Conservation (phyloP, 2,329 filamentous ascomycete genomes). For the Sordariomycetes sp. region DNA sequence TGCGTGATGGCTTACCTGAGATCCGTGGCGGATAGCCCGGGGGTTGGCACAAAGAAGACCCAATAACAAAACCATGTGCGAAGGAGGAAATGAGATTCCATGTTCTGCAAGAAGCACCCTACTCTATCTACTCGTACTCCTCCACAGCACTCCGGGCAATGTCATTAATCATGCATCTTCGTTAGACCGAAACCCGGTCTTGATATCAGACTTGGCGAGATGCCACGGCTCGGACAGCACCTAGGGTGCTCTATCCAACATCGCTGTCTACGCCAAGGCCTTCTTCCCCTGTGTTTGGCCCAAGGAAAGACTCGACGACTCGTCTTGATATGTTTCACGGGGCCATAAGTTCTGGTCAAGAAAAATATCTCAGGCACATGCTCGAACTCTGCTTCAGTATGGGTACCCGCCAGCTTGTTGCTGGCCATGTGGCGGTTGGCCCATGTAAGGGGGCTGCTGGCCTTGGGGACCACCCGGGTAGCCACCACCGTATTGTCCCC, state of each 20-base stretch:
- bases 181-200: not conserved
- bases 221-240: no score
- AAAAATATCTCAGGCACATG: no score
- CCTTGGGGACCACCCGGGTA: constrained; percentile 3
- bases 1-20: constrained; percentile 12
- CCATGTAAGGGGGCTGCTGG: constrained; percentile 11
- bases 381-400: not conserved
- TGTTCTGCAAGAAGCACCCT: not conserved
- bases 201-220: not conserved
- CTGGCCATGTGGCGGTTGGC: constrained; percentile 18
- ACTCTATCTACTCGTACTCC: not conserved
- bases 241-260: no score
- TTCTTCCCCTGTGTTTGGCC: no score
- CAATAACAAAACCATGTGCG: constrained; percentile 1
- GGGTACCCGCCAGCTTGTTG: constrained; percentile 8
- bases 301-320: no score
- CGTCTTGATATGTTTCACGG: no score
- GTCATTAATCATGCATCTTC: constrained; percentile 7
- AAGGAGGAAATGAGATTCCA: no score
- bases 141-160: not conserved
- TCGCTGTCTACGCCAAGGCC: no score
- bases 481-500: not conserved
- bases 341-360: no score
- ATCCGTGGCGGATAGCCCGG: not conserved
- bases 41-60: constrained; percentile 1